phyloP scores from a whole-genome alignment of 2,329 filamentous ascomycete species.

The Fusarium redolens region DNA sequence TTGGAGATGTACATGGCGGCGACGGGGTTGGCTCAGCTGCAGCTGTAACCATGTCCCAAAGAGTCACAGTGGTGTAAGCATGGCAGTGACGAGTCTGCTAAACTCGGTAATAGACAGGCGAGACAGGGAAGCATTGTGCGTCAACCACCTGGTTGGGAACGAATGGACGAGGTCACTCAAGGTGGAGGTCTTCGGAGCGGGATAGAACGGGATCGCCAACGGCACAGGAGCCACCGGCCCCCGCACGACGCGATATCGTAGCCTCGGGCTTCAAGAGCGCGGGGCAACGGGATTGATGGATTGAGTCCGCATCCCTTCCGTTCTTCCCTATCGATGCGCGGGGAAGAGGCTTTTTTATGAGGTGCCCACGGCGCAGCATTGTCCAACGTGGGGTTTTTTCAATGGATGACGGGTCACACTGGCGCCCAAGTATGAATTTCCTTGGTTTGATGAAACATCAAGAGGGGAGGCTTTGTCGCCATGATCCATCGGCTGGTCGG shows the following conservation, averaged over 20 bases:
- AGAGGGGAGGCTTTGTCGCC: conserved; percentile 32
- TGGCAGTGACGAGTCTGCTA: conserved; percentile 31
- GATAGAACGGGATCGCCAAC: conserved; percentile 44
- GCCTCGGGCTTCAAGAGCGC: conserved; percentile 39
- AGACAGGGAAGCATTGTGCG: conserved; percentile 35
- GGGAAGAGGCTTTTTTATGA: conserved; percentile 35
- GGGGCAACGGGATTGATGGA: conserved; percentile 42
- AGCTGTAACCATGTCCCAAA: conserved; percentile 35
- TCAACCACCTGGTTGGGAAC: conserved; percentile 43
- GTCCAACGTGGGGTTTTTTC: conserved; percentile 46
- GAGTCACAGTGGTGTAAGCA: conserved; percentile 34
- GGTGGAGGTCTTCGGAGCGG: conserved; percentile 38
- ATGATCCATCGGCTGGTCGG: conserved; percentile 17
- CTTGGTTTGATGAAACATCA: conserved; percentile 34
- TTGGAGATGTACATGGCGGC: conserved; percentile 28
- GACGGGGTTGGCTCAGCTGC: conserved; percentile 30
- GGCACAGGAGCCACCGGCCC: conserved; percentile 37
- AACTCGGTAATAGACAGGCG: conserved; percentile 36
- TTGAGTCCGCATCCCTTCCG: conserved; percentile 37
- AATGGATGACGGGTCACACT: conserved; percentile 43
- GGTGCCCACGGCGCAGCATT: conserved; percentile 41
- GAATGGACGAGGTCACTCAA: conserved; percentile 36
- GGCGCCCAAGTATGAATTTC: conserved; percentile 20
- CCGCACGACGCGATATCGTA: conserved; percentile 42
- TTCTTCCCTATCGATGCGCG: conserved; percentile 27